Percentiles rank a stretch among this genome's conserved stretches.
These are phyloP conservation scores for Neoarthrinium moseri DNA, from an alignment of 2,329 filamentous ascomycete genomes.

Conservation along the genomic window DNA sequence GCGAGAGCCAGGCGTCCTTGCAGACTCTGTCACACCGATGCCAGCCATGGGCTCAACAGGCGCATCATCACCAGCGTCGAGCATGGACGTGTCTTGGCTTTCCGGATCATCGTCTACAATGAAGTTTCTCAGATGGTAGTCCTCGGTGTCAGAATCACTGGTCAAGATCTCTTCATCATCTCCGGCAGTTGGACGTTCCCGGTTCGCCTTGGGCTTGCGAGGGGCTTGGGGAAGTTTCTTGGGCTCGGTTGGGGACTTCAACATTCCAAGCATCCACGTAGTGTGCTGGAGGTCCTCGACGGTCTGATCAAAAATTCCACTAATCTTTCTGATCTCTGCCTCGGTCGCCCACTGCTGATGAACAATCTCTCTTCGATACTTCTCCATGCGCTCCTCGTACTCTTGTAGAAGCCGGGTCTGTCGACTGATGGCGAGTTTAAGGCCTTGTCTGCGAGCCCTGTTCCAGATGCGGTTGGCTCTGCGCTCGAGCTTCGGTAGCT, in stretches of 20 bases:
- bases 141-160: constrained; percentile 42
- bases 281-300: constrained; percentile 59
- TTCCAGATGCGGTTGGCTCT: constrained; percentile 64
- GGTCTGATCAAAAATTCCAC: constrained; percentile 60
- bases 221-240: constrained; percentile 29
- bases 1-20: no score
- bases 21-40: no score
- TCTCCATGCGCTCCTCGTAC: constrained; percentile 53
- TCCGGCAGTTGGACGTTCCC: constrained; percentile 14
- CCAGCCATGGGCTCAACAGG: no score
- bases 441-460: constrained; percentile 43
- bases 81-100: neutral
- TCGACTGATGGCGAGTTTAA: constrained; percentile 39
- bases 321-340: constrained; percentile 52
- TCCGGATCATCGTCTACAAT: constrained; percentile 39
- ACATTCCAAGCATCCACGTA: constrained; percentile 47
- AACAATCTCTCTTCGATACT: constrained; percentile 52
- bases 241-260: constrained; percentile 40
- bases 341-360: constrained; percentile 50
- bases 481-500: constrained; percentile 51
- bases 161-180: constrained; percentile 51
- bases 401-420: constrained; percentile 40
- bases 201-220: constrained; percentile 22
- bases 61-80: neutral
- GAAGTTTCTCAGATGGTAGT: constrained; percentile 43